phyloP scores from a whole-genome alignment of 23 red algal species.

The Chondrus crispus region DNA sequence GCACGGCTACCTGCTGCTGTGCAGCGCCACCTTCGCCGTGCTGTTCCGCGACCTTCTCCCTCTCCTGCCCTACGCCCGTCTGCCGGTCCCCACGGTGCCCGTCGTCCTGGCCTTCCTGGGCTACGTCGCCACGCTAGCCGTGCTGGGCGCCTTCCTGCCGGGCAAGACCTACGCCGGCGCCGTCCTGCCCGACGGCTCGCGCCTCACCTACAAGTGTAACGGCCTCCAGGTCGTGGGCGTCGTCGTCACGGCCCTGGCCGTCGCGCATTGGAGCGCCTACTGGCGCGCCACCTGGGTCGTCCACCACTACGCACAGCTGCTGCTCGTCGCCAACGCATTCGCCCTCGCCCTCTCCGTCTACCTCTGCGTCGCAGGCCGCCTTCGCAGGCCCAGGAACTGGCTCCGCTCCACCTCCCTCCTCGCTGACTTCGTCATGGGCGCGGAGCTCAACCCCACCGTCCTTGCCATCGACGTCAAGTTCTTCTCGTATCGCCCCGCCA shows the following conservation, averaged over 20 bases:
- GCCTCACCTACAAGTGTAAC: constrained; percentile 93
- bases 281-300: constrained; percentile 47
- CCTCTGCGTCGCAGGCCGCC: constrained; percentile 65
- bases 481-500: constrained; percentile 90
- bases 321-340: constrained; percentile 54
- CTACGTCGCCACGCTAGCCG: constrained; percentile 57
- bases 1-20: constrained; percentile 37
- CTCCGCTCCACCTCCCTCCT: constrained; percentile 40
- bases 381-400: constrained; percentile 39
- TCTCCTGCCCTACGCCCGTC: not conserved
- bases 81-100: constrained; percentile 4
- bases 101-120: constrained; percentile 21
- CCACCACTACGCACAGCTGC: constrained; percentile 44
- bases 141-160: constrained; percentile 73
- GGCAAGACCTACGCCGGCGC: constrained; percentile 62
- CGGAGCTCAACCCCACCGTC: constrained; percentile 89
- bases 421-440: constrained; percentile 86
- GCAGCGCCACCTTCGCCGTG: not conserved
- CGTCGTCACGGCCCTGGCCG: constrained; percentile 22
- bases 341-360: constrained; percentile 67
- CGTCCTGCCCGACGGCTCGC: constrained; percentile 63
- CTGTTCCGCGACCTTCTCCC: constrained; percentile 1
- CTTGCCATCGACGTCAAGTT: constrained; percentile 91
- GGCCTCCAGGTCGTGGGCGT: constrained; percentile 54
- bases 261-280: constrained; percentile 19